These are phyloP conservation scores for Pseudocohnilembus persalinus DNA, from an alignment of 169 alveolate genomes.

Conservation along the genomic window DNA sequence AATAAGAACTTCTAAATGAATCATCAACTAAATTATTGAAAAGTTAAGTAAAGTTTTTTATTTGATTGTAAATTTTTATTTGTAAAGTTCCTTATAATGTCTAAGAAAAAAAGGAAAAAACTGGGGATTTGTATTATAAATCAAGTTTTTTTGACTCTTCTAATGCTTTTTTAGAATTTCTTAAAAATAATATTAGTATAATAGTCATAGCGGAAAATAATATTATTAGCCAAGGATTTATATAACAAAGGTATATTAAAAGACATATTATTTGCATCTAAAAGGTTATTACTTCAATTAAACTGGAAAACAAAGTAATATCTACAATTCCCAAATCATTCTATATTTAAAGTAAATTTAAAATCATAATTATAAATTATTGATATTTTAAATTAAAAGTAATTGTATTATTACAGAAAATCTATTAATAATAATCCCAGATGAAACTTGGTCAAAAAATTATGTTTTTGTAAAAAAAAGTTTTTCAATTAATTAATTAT, in stretches of 20 bases:
- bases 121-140: constrained; percentile 7
- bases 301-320: constrained; percentile 22
- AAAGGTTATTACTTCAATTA: constrained; percentile 11
- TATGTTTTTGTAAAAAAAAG: neutral
- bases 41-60: neutral
- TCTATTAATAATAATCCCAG: constrained; percentile 69
- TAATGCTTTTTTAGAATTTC: neutral
- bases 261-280: neutral
- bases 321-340: constrained; percentile 21
- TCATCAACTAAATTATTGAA: neutral
- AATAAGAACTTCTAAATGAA: neutral
- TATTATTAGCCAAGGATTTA: neutral
- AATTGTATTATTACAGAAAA: constrained; percentile 45
- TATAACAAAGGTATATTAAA: neutral
- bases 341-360: neutral
- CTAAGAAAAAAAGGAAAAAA: neutral
- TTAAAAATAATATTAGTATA: neutral
- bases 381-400: neutral
- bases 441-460: constrained; percentile 68
- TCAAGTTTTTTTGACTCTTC: neutral
- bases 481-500: neutral
- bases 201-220: neutral
- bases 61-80: neutral
- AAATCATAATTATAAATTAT: neutral
- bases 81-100: constrained; percentile 1